These are phyloP conservation scores for Diaporthe nobilis DNA, from an alignment of 2,329 filamentous ascomycete genomes.

Conservation along the genomic window DNA sequence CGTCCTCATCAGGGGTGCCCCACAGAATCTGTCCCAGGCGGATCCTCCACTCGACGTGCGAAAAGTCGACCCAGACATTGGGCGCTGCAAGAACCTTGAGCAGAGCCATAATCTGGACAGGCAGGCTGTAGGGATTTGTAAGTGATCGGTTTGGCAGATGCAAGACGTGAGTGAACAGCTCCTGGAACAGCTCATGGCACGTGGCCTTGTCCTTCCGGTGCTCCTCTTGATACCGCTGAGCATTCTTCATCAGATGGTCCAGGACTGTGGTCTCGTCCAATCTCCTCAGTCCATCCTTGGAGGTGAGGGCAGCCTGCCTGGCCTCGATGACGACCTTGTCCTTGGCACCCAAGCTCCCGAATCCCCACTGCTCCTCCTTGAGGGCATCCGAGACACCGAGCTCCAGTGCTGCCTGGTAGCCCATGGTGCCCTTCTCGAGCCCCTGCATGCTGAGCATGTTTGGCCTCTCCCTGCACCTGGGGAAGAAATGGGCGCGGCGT, in stretches of 20 bases:
- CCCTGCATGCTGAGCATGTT: conserved; percentile 82
- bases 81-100: conserved; percentile 75
- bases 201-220: conserved; percentile 64
- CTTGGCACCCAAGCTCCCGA: conserved; percentile 68
- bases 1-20: conserved; percentile 67
- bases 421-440: conserved; percentile 78
- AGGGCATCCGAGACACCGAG: conserved; percentile 75
- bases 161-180: conserved; percentile 72
- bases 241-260: conserved; percentile 70
- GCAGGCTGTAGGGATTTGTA: conserved; percentile 72
- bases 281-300: conserved; percentile 67
- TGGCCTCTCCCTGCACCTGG: conserved; percentile 73
- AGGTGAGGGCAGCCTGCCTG: conserved; percentile 68
- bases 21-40: conserved; percentile 80
- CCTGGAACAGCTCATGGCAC: conserved; percentile 72
- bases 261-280: conserved; percentile 71
- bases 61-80: conserved; percentile 82
- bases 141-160: conserved; percentile 68
- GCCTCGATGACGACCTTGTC: conserved; percentile 69
- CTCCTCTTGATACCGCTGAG: conserved; percentile 68
- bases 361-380: conserved; percentile 73
- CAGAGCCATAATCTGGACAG: conserved; percentile 78
- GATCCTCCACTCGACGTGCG: conserved; percentile 81
- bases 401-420: conserved; percentile 78
- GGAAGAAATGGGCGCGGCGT: conserved; percentile 69